Percentiles rank a stretch among this genome's conserved stretches.
Conservation (phyloP, 176 grass and related monocot genomes). For the Cenchrus fungigraminus region DNA sequence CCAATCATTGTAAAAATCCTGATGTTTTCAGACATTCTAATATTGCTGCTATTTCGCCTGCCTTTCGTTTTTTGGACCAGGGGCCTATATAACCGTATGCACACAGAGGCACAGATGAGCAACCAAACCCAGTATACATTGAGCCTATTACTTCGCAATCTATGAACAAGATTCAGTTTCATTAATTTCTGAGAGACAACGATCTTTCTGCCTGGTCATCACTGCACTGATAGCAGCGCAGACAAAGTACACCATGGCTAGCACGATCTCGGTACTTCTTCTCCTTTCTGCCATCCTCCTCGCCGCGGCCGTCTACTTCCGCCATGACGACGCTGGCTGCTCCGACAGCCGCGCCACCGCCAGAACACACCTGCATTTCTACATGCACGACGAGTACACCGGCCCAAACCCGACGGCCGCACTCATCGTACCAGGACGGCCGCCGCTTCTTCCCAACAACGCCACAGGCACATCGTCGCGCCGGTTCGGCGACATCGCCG, state of each 20-base stretch:
- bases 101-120: neutral
- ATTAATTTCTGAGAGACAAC: neutral
- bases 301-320: neutral
- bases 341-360: neutral
- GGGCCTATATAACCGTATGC: neutral
- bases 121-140: no score
- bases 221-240: neutral
- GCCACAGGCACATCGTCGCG: neutral
- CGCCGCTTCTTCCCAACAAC: neutral
- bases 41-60: neutral
- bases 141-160: neutral
- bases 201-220: neutral
- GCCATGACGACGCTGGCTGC: no score
- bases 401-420: neutral
- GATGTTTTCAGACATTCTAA: no score
- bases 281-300: neutral
- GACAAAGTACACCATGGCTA: neutral
- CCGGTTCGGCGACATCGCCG: constrained; percentile 36
- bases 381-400: constrained; percentile 18
- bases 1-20: no score
- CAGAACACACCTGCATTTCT: neutral
- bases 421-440: neutral
- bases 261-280: neutral
- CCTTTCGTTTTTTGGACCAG: no score
- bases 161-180: neutral